Conservation (phyloP, 1,139 yeast species). For the Candida tetrigidarum region DNA sequence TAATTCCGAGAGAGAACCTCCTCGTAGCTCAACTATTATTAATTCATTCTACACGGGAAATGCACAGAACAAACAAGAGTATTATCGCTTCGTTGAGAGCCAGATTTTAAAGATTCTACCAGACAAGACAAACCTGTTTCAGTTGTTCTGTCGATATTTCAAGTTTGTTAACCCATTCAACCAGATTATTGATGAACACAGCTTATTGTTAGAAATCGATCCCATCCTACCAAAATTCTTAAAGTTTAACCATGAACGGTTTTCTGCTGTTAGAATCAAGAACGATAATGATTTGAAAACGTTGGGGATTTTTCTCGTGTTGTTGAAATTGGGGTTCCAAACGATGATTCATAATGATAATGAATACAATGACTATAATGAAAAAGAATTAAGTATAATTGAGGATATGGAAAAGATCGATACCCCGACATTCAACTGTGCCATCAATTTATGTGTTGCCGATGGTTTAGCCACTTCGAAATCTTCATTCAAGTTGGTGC, state of each 20-base stretch:
- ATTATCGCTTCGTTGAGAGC: conserved; percentile 33
- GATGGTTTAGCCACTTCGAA: conserved; percentile 32
- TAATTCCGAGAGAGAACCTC: too few species aligned
- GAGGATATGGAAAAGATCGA: conserved; percentile 30
- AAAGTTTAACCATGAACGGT: conserved; percentile 23
- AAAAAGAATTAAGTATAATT: conserved; percentile 33
- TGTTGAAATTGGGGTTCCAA: conserved; percentile 43
- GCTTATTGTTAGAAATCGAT: conserved; percentile 30
- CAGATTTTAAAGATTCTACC: conserved; percentile 39
- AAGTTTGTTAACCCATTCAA: conserved; percentile 46
- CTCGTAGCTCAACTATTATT: conserved; percentile 26
- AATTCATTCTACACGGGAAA: conserved; percentile 23
- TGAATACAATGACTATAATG: conserved; percentile 30
- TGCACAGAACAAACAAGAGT: conserved; percentile 24
- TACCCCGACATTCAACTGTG: conserved; percentile 28
- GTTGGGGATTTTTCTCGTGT: conserved; percentile 36
- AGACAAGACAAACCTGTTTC: conserved; percentile 27
- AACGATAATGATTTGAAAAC: conserved; percentile 37
- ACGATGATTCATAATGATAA: conserved; percentile 43
- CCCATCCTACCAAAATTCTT: conserved; percentile 35
- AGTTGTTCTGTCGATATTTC: conserved; percentile 41
- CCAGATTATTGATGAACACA: conserved; percentile 39
- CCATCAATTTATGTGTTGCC: conserved; percentile 36
- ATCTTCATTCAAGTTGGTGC: conserved; percentile 40
- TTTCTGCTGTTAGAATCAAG: conserved; percentile 28